phyloP scores from a whole-genome alignment of 2,329 filamentous ascomycete genomes.

The Colletotrichum sp. region DNA sequence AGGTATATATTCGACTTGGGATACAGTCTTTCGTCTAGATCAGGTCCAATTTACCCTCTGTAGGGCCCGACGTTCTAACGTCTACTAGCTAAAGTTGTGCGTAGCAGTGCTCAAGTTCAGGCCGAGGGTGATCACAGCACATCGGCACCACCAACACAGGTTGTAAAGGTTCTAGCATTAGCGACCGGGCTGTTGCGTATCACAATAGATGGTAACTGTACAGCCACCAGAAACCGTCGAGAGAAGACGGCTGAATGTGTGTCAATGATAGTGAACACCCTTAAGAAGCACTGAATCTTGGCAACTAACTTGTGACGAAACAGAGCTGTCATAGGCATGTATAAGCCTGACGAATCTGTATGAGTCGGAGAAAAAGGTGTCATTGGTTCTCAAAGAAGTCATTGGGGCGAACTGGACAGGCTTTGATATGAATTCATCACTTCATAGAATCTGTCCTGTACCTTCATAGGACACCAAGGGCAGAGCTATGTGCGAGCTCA shows the following conservation, averaged over 20 bases:
- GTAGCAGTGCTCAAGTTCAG: neutral
- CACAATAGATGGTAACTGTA: neutral
- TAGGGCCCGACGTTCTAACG: rapidly evolving
- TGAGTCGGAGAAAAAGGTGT: too few relatives aligned
- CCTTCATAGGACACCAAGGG: neutral
- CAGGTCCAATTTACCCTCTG: rapidly evolving
- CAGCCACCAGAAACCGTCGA: neutral
- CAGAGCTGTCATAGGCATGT: neutral
- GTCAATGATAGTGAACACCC: neutral
- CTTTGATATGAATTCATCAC: rapidly evolving
- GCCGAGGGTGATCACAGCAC: rapidly evolving
- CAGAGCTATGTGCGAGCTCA: neutral
- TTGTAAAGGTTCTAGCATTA: neutral
- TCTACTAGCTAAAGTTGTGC: neutral
- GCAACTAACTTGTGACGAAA: neutral
- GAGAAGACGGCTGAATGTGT: neutral
- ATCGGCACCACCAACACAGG: too few relatives aligned
- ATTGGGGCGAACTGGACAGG: neutral
- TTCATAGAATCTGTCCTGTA: neutral
- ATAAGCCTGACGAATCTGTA: neutral
- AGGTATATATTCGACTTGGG: neutral
- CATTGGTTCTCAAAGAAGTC: neutral
- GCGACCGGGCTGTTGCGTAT: neutral
- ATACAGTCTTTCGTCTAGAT: rapidly evolving
- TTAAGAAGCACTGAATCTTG: neutral